Evolutionary conservation across 306 rosid species (phyloP).

Genomic region (Canavalia ensiformis): DNA sequence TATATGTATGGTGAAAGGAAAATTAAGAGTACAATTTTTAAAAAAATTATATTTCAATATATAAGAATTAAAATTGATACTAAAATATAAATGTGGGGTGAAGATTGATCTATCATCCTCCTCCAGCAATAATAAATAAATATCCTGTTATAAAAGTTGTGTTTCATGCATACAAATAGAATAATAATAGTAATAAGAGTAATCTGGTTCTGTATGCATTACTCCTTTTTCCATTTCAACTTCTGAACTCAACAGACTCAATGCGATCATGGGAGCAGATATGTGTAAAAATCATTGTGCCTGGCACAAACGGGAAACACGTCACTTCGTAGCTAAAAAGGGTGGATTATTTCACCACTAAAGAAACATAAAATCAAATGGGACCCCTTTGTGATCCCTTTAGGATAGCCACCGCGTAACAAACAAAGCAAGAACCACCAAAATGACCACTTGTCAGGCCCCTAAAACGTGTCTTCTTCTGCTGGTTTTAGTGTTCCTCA

Average conservation of each 20-base stretch:
- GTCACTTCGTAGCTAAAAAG: conserved; percentile 40
- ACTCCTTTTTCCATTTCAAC: background rate
- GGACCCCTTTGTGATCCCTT: conserved; percentile 47
- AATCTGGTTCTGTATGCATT: background rate
- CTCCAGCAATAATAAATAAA: background rate
- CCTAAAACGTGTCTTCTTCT: conserved; percentile 14
- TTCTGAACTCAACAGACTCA: background rate
- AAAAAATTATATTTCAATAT: no score
- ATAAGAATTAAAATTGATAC: no score
- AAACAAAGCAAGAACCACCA: conserved; percentile 41
- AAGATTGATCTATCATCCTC: background rate
- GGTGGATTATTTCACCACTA: conserved; percentile 40
- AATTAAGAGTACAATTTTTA: no score
- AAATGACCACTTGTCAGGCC: conserved; percentile 35
- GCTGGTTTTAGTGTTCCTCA: background rate
- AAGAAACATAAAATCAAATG: conserved; percentile 51
- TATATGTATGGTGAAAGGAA: no score
- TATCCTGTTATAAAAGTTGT: background rate
- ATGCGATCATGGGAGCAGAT: conserved; percentile 22
- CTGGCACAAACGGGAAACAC: background rate
- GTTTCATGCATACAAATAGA: background rate
- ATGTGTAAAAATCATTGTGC: conserved; percentile 10
- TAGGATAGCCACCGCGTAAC: conserved; percentile 44
- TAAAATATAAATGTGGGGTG: background rate
- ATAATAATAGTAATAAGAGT: background rate